A percentile compares a stretch with the other conserved stretches of the same genome.
These are phyloP conservation scores for Pichia gijzeniarum DNA, from an alignment of 805 yeast genomes.

Conservation along the genomic window DNA sequence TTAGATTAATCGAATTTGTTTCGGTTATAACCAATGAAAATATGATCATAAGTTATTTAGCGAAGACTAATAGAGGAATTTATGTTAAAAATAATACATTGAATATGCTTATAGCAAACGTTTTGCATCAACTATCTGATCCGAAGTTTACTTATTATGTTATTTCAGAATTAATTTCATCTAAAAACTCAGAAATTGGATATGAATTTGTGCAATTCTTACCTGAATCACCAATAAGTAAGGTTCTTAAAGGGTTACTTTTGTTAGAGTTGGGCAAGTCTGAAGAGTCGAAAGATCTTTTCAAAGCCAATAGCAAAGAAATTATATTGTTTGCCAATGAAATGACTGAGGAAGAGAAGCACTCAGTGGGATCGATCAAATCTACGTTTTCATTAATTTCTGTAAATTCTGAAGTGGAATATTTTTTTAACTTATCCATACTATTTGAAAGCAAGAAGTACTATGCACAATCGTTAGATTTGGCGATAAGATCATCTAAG, in stretches of 20 bases:
- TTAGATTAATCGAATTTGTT: slow-evolving; percentile 6
- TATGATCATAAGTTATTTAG: slow-evolving; percentile 14
- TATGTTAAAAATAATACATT: slow-evolving; percentile 20
- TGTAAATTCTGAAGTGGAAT: slow-evolving; percentile 31
- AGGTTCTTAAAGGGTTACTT: slow-evolving; percentile 24
- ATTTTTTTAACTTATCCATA: slow-evolving; percentile 33
- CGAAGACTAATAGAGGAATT: slow-evolving; percentile 21
- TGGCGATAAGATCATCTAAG: slow-evolving; percentile 23
- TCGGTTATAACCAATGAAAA: background rate
- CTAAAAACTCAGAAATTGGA: slow-evolving; percentile 9
- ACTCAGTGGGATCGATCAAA: slow-evolving; percentile 11
- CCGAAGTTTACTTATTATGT: slow-evolving; percentile 19
- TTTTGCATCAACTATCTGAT: slow-evolving; percentile 14
- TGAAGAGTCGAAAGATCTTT: slow-evolving; percentile 25
- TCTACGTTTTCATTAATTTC: slow-evolving; percentile 14
- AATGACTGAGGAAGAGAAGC: slow-evolving; percentile 10
- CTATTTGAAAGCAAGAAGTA: slow-evolving; percentile 30
- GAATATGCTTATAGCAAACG: slow-evolving; percentile 18
- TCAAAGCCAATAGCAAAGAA: slow-evolving; percentile 24
- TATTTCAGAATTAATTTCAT: slow-evolving; percentile 20
- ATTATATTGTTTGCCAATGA: slow-evolving; percentile 18
- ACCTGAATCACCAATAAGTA: slow-evolving; percentile 20
- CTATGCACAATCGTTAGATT: slow-evolving; percentile 32
- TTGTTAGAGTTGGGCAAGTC: slow-evolving; percentile 21
- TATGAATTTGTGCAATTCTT: slow-evolving; percentile 17